Percentiles rank a stretch among this genome's conserved stretches.
These are phyloP conservation scores for Cunninghamia lanceolata DNA, from an alignment of 75 land plant genomes.

Conservation along the genomic window DNA sequence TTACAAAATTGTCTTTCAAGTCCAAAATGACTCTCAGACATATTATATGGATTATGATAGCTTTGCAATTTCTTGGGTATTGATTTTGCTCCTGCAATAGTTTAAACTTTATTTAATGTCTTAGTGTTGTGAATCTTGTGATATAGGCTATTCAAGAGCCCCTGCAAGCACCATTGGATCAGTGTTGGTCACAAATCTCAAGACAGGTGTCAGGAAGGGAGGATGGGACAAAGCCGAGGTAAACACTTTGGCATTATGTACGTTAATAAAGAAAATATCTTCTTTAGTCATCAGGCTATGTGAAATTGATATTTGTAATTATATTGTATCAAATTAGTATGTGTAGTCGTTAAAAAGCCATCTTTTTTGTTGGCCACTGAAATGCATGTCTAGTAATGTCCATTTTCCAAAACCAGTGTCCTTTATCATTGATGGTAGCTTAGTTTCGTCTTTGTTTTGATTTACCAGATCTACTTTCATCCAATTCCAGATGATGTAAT, in stretches of 20 bases:
- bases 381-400: background rate
- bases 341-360: background rate
- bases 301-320: background rate
- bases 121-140: background rate
- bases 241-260: background rate
- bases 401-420: background rate
- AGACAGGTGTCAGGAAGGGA: constrained; percentile 66
- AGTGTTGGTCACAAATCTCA: constrained; percentile 78
- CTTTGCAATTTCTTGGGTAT: background rate
- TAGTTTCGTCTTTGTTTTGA: background rate
- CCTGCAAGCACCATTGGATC: constrained; percentile 81
- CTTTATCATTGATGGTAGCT: background rate
- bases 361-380: background rate
- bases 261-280: background rate
- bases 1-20: background rate
- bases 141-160: constrained; percentile 80
- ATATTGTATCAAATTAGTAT: background rate
- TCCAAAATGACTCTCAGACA: background rate
- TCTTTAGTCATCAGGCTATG: background rate
- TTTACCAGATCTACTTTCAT: constrained; percentile 76
- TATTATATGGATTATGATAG: background rate
- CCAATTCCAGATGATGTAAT: constrained; percentile 90
- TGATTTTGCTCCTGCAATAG: background rate
- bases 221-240: constrained; percentile 84
- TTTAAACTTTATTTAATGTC: background rate